Base-by-base conservation (phyloP, 2,329 filamentous ascomycete genomes). In the Ilyonectria mors-panacis region DNA sequence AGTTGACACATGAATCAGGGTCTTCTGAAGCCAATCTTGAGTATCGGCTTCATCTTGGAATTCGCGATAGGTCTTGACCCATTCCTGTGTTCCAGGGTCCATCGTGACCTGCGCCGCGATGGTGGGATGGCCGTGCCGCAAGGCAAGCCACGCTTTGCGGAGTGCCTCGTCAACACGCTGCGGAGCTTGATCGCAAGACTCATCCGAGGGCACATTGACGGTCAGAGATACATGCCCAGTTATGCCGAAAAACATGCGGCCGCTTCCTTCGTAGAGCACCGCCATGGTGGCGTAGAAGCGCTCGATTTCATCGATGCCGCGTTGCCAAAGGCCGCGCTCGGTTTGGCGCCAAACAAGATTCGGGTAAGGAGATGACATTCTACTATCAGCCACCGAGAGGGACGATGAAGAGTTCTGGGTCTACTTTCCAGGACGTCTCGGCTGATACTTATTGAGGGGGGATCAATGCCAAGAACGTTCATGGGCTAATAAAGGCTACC, bases 161-260 rank as follows among this genome's bases (percentile, higher is more conserved):
- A 63, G 13, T 1, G 61, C 61, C 2, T 19, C 4, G 37, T 63
- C 61, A 9, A 63, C 42, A 19, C 35, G 33, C 10, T 44, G 1
- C 30, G 26, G 45, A 21, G 44, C 21, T 37, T 51, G n/a, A 7
- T 39, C 45, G 2, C 12, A 7, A 23, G 44, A 13, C 5, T 17
- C 17, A n/a, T 42, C 15, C 6, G 15, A 12, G 21, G 44, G 4
- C 28, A 42, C 37, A 17, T 42, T 15, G 37, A 42, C 6, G 6
- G 4, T 42, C 19, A 30, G 28, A 9, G 15, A 56, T 19, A 63
- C 10, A 37, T 63, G 59, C 0, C 51, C 59, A 6, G 59, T 63
- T 6, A 63, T 63, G 42, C 35, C 50, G 37, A 63, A 63, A 8
- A 63, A 56, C 28, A 56, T 47, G 2, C 59, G 51, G 6, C 59